Evolutionary conservation across 768 basidiomycete species (phyloP).

Genomic region (Glaciozyma martinii): DNA sequence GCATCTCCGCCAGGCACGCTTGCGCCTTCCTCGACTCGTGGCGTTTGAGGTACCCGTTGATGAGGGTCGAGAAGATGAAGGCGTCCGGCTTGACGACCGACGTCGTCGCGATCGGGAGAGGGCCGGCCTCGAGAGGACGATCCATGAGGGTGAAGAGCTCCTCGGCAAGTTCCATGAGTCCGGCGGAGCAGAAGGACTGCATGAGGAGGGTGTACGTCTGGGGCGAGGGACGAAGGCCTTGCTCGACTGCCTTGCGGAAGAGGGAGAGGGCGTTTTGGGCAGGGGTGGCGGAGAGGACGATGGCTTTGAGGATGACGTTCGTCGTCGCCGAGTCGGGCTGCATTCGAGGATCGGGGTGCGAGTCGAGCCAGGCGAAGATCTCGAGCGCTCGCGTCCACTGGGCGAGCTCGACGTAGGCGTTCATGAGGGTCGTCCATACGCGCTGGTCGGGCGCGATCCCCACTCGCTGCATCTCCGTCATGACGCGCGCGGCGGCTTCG

Average conservation of each 20-base stretch:
- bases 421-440: conserved; percentile 56
- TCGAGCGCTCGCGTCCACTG: conserved; percentile 68
- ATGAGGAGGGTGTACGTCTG: conserved; percentile 66
- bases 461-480: conserved; percentile 32
- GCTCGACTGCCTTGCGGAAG: conserved; percentile 46
- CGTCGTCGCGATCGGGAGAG: conserved; percentile 7
- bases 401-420: conserved; percentile 70
- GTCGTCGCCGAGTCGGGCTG: conserved; percentile 48
- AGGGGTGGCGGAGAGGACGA: conserved; percentile 70
- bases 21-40: conserved; percentile 53
- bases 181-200: conserved; percentile 69
- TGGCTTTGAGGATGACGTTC: conserved; percentile 74
- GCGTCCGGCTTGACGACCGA: conserved; percentile 16
- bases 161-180: conserved; percentile 54
- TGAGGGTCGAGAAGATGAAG: conserved; percentile 60
- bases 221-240: conserved; percentile 51
- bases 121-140: conserved; percentile 33
- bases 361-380: conserved; percentile 54
- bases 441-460: conserved; percentile 33
- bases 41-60: conserved; percentile 58
- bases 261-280: conserved; percentile 54
- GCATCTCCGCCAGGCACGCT: conserved; percentile 64
- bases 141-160: conserved; percentile 65
- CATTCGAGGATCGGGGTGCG: conserved; percentile 32
- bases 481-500: conserved; percentile 30